Evolutionary conservation across 306 rosid species (phyloP).

Genomic region (Pterocarpus macrocarpus): DNA sequence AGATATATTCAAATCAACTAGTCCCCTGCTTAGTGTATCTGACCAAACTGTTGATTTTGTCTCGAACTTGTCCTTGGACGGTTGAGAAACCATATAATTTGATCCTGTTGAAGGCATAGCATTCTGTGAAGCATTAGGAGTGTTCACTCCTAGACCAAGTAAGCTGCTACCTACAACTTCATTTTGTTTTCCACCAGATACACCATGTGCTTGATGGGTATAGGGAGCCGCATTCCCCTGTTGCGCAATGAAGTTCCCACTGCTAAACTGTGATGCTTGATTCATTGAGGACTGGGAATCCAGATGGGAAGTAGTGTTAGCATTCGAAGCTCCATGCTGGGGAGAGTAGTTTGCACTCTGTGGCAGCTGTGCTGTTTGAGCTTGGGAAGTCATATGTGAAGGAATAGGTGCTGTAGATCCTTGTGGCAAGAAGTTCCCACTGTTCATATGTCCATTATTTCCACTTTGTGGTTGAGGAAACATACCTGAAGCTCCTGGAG

Average conservation of each 20-base stretch:
- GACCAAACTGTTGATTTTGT: slow-evolving; percentile 92
- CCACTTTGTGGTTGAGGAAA: slow-evolving; percentile 55
- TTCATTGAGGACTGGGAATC: slow-evolving; percentile 53
- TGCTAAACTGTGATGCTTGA: slow-evolving; percentile 52
- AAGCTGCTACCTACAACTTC: slow-evolving; percentile 57
- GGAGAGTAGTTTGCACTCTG: slow-evolving; percentile 57
- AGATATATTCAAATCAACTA: slow-evolving; percentile 88
- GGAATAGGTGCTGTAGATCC: slow-evolving; percentile 53
- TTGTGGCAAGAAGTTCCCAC: slow-evolving; percentile 54
- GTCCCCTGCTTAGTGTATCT: slow-evolving; percentile 87
- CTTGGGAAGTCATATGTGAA: slow-evolving; percentile 53
- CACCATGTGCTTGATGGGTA: slow-evolving; percentile 48
- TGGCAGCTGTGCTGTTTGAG: slow-evolving; percentile 54
- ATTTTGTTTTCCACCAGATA: slow-evolving; percentile 38
- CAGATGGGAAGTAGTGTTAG: slow-evolving; percentile 41
- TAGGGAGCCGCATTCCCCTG: slow-evolving; percentile 49
- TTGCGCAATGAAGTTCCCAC: slow-evolving; percentile 57
- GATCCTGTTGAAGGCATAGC: slow-evolving; percentile 59
- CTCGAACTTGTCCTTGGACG: slow-evolving; percentile 76
- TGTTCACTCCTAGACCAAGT: slow-evolving; percentile 53
- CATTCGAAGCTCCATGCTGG: slow-evolving; percentile 58
- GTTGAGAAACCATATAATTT: slow-evolving; percentile 54
- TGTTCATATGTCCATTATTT: slow-evolving; percentile 53
- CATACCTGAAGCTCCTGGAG: slow-evolving; percentile 21
- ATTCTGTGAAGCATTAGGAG: slow-evolving; percentile 53